Evolutionary conservation across 441 rosid genomes (phyloP), one percentile per base, ranked within the genome.

Genomic region (Erodium moschatum): DNA sequence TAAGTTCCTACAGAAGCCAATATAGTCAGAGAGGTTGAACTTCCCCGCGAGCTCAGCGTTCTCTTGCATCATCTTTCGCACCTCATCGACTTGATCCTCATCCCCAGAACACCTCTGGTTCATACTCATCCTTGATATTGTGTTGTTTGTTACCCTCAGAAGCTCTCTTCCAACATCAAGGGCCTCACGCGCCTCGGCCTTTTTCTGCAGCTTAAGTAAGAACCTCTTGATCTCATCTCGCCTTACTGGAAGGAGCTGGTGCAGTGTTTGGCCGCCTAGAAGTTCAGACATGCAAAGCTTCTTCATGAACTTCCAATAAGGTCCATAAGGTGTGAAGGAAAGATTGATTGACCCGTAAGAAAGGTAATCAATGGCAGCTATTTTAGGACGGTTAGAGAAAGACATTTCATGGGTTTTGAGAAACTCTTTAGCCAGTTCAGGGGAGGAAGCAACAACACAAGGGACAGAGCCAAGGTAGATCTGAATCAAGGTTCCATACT

Each of bases 261-360:
- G 76, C 1, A 85, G 24, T 2, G 66, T 76, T 16, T 50, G 77
- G 16, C 83, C 75, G 5, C 85, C 80, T 4, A 85, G 87, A 60
- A 85, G 81, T 24, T 81, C 75, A 9, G 80, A 52, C 82, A 80
- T 76, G 74, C 80, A 74, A 46, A 83, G 68, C 64, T 85, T 81
- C 80, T 83, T 85, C 80, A 82, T 72, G 82, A 83, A 85, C 80
- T 79, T 80, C 89, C 89, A 85, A 54, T 83, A 83, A 13, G 80
- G 81, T 35, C 87, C 89, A 8, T 83, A 77, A 9, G 83, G 81
- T 20, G 85, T 65, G 15, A 84, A 84, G 12, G 82, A 42, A 72
- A 84, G 79, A 75, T 78, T 81, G 8, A 77, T 38, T 9, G 84
- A 78, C 64, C 87, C 84, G 69, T 85, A 83, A 1, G 87, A 77